A percentile compares a stretch with the other conserved stretches of the same genome.
These are phyloP conservation scores for Pachyrhizus erosus DNA, from an alignment of 306 rosid genomes.

Conservation along the genomic window DNA sequence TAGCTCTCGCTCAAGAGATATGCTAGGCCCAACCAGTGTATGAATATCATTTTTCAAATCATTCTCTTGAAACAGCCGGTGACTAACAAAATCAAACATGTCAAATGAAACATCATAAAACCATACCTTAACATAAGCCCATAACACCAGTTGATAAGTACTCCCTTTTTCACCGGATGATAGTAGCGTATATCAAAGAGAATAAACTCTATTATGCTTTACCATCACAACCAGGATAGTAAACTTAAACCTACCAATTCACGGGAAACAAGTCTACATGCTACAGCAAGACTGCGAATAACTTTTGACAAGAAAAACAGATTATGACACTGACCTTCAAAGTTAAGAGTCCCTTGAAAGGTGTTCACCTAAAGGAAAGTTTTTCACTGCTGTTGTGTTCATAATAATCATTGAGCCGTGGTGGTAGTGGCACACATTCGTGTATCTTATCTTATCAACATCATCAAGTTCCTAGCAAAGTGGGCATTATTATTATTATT, in stretches of 20 bases:
- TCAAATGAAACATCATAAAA: slow-evolving; percentile 18
- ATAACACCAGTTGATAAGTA: neutral
- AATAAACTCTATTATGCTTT: neutral
- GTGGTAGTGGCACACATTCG: slow-evolving; percentile 43
- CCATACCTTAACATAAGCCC: neutral
- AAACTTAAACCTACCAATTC: neutral
- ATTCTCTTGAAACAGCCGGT: slow-evolving; percentile 5
- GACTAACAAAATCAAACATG: slow-evolving; percentile 8
- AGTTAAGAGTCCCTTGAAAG: slow-evolving; percentile 30
- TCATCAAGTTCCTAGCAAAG: slow-evolving; percentile 40
- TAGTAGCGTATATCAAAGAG: neutral
- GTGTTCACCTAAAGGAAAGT: slow-evolving; percentile 32
- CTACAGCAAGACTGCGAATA: neutral
- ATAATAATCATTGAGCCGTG: neutral
- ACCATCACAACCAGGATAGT: slow-evolving; percentile 10
- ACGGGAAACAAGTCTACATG: slow-evolving; percentile 35
- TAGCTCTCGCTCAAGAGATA: neutral
- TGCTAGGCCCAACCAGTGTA: neutral
- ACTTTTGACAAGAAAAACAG: neutral
- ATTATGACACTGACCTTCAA: slow-evolving; percentile 37
- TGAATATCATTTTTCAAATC: neutral
- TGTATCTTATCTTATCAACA: slow-evolving; percentile 40
- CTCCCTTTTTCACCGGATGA: neutral
- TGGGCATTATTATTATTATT: slow-evolving; percentile 10
- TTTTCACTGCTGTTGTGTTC: slow-evolving; percentile 27